Evolutionary conservation across 495 filamentous ascomycete species (phyloP), one percentile per base, ranked within the genome.

Genomic region (Aspergillus steynii): DNA sequence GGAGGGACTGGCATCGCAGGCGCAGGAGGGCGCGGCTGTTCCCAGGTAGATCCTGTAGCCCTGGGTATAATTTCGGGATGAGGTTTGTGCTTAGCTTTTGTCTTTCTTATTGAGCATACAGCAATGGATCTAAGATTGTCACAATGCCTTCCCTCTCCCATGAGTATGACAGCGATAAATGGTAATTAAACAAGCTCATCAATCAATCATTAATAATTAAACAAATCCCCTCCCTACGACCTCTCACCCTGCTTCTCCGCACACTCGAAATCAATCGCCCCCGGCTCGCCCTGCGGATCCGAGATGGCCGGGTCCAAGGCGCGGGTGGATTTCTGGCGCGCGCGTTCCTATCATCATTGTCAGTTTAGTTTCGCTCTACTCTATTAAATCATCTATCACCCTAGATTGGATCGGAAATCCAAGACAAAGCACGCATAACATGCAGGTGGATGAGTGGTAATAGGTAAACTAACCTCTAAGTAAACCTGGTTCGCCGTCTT

Each of bases 401-500:
- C 20, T 20, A 20, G 20, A 20, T 20, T 20, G 20, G 20, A 20
- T 20, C 20, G 20, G 20, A 25, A 53, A 29, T n/a, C 25, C n/a
- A 31, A 2, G 27, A 25, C 26, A n/a, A 5, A 32, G 8, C n/a
- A 53, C 28, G 26, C 28, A 32, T 14, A 37, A n/a, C 29, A 55
- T 49, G 12, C 27, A 29, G n/a, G 20, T 20, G 20, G 20, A 20
- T 20, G 20, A 20, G 20, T 20, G 20, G 20, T 20, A 20, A 20
- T 20, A 20, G 20, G 20, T 20, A 29, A 29, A 50, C 66, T 32
- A 34, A 74, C 71, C 69, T 74, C 69, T 5, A 54, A 62, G 61
- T 68, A 74, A 6, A 74, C 55, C 53, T 74, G 71, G 49, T 65
- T 71, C 25, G 65, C 63, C 6, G 71, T 74, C 64, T 74, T 74